phyloP scores from a whole-genome alignment of 805 yeast genomes.

The Saccharomycopsis babjevae region DNA sequence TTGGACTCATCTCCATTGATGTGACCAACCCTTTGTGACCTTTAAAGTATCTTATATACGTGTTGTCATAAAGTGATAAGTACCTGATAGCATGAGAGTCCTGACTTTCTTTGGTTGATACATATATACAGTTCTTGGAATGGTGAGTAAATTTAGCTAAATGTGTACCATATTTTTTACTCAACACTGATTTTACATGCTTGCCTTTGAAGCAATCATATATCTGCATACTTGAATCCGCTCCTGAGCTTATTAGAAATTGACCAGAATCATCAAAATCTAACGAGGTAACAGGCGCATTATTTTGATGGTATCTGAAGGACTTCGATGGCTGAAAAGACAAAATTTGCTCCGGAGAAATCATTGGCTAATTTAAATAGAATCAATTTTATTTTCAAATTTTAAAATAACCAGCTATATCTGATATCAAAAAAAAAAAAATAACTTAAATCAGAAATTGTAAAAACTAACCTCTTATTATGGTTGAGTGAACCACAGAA shows the following conservation, averaged over 20 bases:
- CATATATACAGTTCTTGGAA: slow-evolving; percentile 63
- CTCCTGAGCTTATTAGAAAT: slow-evolving; percentile 62
- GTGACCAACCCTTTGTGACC: slow-evolving; percentile 80
- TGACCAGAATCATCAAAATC: slow-evolving; percentile 83
- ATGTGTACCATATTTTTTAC: slow-evolving; percentile 89
- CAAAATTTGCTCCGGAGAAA: slow-evolving; percentile 23
- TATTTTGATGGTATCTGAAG: slow-evolving; percentile 37
- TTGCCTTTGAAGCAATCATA: slow-evolving; percentile 67
- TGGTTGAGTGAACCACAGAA: no score
- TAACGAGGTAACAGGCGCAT: slow-evolving; percentile 52
- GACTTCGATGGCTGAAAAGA: slow-evolving; percentile 36
- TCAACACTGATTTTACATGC: slow-evolving; percentile 56
- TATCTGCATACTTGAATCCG: slow-evolving; percentile 73
- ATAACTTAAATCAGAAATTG: no score
- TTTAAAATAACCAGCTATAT: no score
- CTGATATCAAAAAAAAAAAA: no score
- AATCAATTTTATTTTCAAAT: no score
- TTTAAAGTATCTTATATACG: slow-evolving; percentile 72
- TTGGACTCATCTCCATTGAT: slow-evolving; percentile 63
- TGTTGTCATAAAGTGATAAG: slow-evolving; percentile 65
- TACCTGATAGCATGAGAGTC: slow-evolving; percentile 69
- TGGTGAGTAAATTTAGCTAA: slow-evolving; percentile 75
- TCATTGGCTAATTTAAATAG: slow-evolving; percentile 9
- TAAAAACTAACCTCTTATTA: no score
- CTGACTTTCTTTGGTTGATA: slow-evolving; percentile 49